These are phyloP conservation scores for Kuraishia piskuri DNA, from an alignment of 805 yeast genomes.

Conservation along the genomic window DNA sequence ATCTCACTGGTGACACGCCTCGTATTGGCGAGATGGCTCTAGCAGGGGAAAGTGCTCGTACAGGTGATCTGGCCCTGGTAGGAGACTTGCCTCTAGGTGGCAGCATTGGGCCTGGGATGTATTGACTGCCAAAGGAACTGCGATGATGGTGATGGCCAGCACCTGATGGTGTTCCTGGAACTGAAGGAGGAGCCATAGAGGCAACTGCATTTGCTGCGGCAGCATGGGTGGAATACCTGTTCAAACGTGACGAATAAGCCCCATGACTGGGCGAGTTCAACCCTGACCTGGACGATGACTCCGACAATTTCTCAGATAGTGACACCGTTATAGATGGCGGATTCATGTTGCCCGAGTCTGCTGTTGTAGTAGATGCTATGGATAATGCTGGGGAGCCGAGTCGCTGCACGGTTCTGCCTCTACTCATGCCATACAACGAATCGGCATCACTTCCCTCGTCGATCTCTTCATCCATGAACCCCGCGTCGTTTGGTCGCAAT, in stretches of 20 bases:
- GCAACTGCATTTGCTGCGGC: not conserved
- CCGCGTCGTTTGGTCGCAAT: not conserved
- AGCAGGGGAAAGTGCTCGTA: constrained; percentile 16
- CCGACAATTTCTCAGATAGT: not conserved
- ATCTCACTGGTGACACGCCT: constrained; percentile 23
- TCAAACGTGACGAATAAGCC: not conserved
- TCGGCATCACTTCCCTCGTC: not conserved
- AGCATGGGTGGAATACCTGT: not conserved
- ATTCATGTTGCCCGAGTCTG: not conserved
- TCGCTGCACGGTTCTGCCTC: not conserved
- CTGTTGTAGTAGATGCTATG: not conserved
- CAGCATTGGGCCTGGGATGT: constrained; percentile 13
- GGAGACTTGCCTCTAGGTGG: constrained; percentile 18
- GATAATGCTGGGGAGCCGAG: not conserved
- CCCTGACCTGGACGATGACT: not conserved
- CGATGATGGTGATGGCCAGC: not conserved
- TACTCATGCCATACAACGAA: not conserved
- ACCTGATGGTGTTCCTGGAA: not conserved
- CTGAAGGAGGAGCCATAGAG: not conserved
- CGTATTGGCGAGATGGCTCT: constrained; percentile 18
- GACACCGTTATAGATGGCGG: not conserved
- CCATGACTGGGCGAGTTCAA: not conserved
- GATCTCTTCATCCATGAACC: not conserved
- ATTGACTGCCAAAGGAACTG: constrained; percentile 1
- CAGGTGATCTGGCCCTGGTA: constrained; percentile 17